Base-by-base conservation (phyloP, 2,329 filamentous ascomycete genomes). In the Pseudogymnoascus sp. region DNA sequence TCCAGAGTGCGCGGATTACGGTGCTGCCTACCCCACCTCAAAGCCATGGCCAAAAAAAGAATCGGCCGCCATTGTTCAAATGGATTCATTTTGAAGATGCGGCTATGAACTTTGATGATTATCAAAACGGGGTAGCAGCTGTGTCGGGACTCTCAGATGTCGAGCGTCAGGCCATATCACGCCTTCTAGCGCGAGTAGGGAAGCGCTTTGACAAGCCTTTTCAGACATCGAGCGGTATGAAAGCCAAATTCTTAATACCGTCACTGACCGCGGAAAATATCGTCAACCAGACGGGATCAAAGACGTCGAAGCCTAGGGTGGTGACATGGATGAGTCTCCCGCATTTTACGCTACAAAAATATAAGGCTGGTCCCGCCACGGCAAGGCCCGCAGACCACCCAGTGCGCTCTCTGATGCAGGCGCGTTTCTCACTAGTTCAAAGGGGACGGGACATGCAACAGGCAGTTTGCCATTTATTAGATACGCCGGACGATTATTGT, bases 311-410 rank as follows among this genome's bases (percentile, higher is more conserved):
- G 31, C 16, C 63, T 5, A 67, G 60, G 26, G 63, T 60, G 12
- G 37, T 68, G 21, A 64, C 62, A 10, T 68, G 67, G 67, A 38
- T 69, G 31, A 67, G 64, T 37, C 43, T 81, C 12, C 80, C 80
- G 0, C 81, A 80, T 64, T 80, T 82, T 65, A 74, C 73, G 2
- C 72, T 81, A 0, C 74, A 78, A 60, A 72, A 73, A 23, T 80
- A 79, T 62, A 77, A 76, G 2, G 66, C 78, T 1, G 67, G 71
- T 2, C 69, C 70, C 5, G 70, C 71, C 1, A 70, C 72, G 11
- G 39, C 63, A 1, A 72, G 68, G 26, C 52, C 70, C 6, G 69
- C 70, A 4, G 69, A 72, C 1, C 80, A 79, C 59, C 78, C 79
- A 1, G 69, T 74, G 1, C 73, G 75, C 59, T 80, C 78, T 1